Percentiles rank a stretch among this genome's conserved stretches.
Evolutionary conservation across 371 early-diverging fungal species (phyloP).

Genomic region (Mucor irregularis): DNA sequence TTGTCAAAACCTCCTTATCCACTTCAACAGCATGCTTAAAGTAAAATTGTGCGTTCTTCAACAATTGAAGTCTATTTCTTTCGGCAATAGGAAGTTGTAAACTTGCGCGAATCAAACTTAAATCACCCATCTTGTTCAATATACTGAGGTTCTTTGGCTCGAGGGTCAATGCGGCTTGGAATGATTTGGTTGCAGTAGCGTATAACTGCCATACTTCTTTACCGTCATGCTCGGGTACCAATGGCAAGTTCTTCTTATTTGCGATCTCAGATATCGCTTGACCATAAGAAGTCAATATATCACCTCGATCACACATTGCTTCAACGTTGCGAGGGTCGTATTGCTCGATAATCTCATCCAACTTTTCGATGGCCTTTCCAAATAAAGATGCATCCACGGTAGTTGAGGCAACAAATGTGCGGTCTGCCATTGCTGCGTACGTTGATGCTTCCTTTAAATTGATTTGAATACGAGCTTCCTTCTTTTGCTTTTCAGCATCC

Average conservation of each 20-base stretch:
- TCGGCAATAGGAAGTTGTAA: conserved; percentile 51
- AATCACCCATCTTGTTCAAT: conserved; percentile 59
- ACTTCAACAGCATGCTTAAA: conserved; percentile 44
- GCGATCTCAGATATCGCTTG: conserved; percentile 39
- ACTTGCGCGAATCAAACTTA: conserved; percentile 53
- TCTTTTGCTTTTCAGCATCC: conserved; percentile 30
- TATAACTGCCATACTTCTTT: conserved; percentile 57
- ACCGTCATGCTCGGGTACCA: conserved; percentile 27
- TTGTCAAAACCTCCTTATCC: conserved; percentile 33
- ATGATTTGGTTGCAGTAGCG: conserved; percentile 52
- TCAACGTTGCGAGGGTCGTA: conserved; percentile 58
- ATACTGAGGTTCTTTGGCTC: conserved; percentile 59
- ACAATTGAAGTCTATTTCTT: conserved; percentile 48
- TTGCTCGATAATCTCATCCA: conserved; percentile 51
- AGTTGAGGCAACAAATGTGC: conserved; percentile 48
- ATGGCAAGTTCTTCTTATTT: conserved; percentile 13
- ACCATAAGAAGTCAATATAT: conserved; percentile 62
- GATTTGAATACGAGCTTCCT: conserved; percentile 38
- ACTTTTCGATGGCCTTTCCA: conserved; percentile 36
- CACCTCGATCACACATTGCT: conserved; percentile 71
- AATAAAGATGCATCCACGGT: conserved; percentile 50
- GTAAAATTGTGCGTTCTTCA: conserved; percentile 57
- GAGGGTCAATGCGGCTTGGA: conserved; percentile 47
- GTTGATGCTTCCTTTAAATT: conserved; percentile 59
- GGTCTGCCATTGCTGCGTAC: conserved; percentile 60